These are phyloP conservation scores for Coprinopsis marcescibilis DNA, from an alignment of 768 basidiomycete species.

Conservation along the genomic window DNA sequence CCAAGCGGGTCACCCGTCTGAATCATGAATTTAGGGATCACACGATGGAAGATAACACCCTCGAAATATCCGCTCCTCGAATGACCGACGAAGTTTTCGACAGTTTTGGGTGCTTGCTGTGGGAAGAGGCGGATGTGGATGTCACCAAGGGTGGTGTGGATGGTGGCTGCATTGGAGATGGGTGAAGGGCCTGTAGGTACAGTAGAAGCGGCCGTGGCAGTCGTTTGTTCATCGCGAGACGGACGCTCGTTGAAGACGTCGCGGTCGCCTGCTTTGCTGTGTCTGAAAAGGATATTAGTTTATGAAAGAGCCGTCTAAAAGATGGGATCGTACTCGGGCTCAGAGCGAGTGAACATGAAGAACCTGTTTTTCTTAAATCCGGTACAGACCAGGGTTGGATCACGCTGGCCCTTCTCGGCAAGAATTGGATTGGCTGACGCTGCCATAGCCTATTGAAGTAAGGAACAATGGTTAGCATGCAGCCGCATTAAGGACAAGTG, in stretches of 20 bases:
- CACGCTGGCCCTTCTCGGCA: conserved; percentile 74
- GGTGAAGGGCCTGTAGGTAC: conserved; percentile 57
- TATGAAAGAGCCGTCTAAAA: not conserved
- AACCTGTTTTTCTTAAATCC: conserved; percentile 91
- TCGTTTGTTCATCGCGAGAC: conserved; percentile 90
- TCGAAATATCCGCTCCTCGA: conserved; percentile 88
- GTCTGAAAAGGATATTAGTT: conserved; percentile 21
- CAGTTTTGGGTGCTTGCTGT: conserved; percentile 86
- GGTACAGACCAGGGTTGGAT: conserved; percentile 90
- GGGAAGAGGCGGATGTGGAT: conserved; percentile 89
- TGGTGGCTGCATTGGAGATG: conserved; percentile 74
- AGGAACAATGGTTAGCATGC: not conserved
- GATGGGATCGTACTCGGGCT: conserved; percentile 80
- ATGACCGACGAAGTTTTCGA: conserved; percentile 97
- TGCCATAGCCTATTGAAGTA: conserved; percentile 69
- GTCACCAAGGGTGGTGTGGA: conserved; percentile 95
- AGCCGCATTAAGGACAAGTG: not conserved
- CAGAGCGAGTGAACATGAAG: conserved; percentile 88
- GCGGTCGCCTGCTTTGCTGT: conserved; percentile 81
- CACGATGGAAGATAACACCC: conserved; percentile 91
- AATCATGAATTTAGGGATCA: conserved; percentile 98
- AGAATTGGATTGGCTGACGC: conserved; percentile 95
- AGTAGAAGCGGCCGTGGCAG: conserved; percentile 58
- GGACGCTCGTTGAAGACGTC: conserved; percentile 99
- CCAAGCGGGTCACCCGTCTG: conserved; percentile 96